A percentile compares a stretch with the other conserved stretches of the same genome.
phyloP scores from a whole-genome alignment of 805 yeast species.

The Wickerhamomyces bisporus region DNA sequence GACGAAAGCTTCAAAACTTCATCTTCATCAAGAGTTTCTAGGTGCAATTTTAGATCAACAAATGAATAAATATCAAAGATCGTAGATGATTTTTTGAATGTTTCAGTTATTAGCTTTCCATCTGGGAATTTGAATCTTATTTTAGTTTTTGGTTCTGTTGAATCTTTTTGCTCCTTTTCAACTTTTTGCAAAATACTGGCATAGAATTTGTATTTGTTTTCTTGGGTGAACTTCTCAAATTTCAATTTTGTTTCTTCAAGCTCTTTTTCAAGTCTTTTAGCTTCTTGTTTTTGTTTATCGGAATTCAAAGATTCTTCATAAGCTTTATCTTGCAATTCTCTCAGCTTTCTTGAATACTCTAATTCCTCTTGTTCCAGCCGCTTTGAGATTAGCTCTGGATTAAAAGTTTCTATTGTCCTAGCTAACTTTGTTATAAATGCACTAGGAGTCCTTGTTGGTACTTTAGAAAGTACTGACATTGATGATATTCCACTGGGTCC shows the following conservation, averaged over 20 bases:
- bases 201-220: slow-evolving; percentile 9
- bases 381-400: slow-evolving; percentile 56
- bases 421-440: slow-evolving; percentile 32
- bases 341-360: slow-evolving; percentile 50
- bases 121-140: slow-evolving; percentile 51
- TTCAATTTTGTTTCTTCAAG: slow-evolving; percentile 2
- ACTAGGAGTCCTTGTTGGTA: slow-evolving; percentile 26
- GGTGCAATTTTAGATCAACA: slow-evolving; percentile 37
- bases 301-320: slow-evolving; percentile 53
- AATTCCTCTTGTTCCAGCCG: slow-evolving; percentile 57
- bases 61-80: slow-evolving; percentile 44
- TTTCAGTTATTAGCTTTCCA: slow-evolving; percentile 45
- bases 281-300: slow-evolving; percentile 43
- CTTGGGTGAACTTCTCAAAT: slow-evolving; percentile 6
- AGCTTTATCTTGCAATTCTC: slow-evolving; percentile 63
- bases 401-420: slow-evolving; percentile 46
- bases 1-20: slow-evolving; percentile 5
- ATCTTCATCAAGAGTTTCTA: slow-evolving; percentile 9
- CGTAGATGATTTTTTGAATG: slow-evolving; percentile 34
- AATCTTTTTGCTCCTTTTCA: slow-evolving; percentile 12
- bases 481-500: slow-evolving; percentile 26
- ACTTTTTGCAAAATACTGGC: slow-evolving; percentile 7
- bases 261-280: slow-evolving; percentile 19
- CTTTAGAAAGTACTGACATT: slow-evolving; percentile 29
- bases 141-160: slow-evolving; percentile 30